These are phyloP conservation scores for Hymenoscyphus repandus DNA, from an alignment of 2,329 filamentous ascomycete species.

Conservation along the genomic window DNA sequence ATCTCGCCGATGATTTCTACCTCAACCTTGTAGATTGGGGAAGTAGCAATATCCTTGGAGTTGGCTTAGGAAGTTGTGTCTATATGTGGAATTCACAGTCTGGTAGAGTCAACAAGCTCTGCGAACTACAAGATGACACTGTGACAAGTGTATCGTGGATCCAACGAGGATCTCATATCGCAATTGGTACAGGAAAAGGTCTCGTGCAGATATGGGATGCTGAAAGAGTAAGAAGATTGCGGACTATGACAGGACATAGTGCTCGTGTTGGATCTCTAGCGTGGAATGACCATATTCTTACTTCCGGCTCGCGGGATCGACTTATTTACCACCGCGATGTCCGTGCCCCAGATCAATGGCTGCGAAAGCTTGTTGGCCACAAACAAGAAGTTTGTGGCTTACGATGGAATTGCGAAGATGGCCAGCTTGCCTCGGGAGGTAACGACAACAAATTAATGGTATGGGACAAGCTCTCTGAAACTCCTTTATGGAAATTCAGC, in stretches of 20 bases:
- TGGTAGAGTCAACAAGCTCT: constrained; percentile 88
- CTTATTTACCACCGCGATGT: constrained; percentile 95
- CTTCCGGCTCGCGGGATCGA: constrained; percentile 89
- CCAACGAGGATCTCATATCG: constrained; percentile 90
- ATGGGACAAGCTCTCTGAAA: constrained; percentile 93
- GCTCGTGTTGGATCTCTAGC: constrained; percentile 88
- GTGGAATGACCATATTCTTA: constrained; percentile 97
- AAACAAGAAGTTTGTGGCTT: constrained; percentile 98
- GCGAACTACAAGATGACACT: constrained; percentile 85
- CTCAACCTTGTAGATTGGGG: constrained; percentile 98
- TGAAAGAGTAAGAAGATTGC: constrained; percentile 73
- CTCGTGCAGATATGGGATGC: constrained; percentile 98
- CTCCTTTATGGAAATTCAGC: constrained; percentile 87
- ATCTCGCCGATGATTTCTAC: constrained; percentile 96
- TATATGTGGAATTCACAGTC: constrained; percentile 98
- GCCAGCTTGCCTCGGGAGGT: constrained; percentile 88
- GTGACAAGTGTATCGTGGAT: constrained; percentile 99
- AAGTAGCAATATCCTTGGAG: constrained; percentile 86
- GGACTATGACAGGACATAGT: constrained; percentile 96
- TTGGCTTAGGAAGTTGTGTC: constrained; percentile 86
- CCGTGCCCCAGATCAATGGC: constrained; percentile 82
- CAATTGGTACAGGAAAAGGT: constrained; percentile 91
- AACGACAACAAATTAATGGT: constrained; percentile 99
- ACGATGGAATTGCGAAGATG: constrained; percentile 95
- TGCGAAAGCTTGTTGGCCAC: constrained; percentile 82